Evolutionary conservation across 1,284 basidiomycete genomes (phyloP).

Genomic region (Lentinus polychrous): DNA sequence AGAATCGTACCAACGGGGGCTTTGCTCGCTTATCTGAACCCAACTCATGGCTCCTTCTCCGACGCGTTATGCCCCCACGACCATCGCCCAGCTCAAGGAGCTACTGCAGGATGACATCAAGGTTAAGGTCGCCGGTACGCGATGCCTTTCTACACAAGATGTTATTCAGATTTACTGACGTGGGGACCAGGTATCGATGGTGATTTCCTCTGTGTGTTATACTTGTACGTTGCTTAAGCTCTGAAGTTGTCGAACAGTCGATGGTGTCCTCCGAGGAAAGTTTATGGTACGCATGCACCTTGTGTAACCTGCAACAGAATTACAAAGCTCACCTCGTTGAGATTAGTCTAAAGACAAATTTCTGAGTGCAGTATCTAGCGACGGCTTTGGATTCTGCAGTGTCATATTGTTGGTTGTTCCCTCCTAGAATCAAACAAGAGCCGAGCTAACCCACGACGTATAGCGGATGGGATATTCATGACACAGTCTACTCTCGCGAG

Average conservation of each 20-base stretch:
- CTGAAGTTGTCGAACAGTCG: slow-evolving; percentile 44
- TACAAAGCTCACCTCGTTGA: neutral
- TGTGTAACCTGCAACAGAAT: neutral
- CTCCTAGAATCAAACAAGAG: neutral
- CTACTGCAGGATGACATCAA: slow-evolving; percentile 67
- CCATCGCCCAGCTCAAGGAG: slow-evolving; percentile 49
- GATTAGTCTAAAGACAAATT: slow-evolving; percentile 86
- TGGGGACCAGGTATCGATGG: slow-evolving; percentile 57
- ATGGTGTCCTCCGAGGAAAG: slow-evolving; percentile 91
- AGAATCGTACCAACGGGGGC: no score
- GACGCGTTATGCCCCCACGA: slow-evolving; percentile 44
- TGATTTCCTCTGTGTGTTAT: slow-evolving; percentile 18
- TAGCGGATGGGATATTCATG: slow-evolving; percentile 88
- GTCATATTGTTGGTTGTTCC: slow-evolving; percentile 67
- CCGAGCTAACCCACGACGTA: neutral
- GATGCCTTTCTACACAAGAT: slow-evolving; percentile 1
- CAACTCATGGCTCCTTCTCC: slow-evolving; percentile 18
- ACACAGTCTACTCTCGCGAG: slow-evolving; percentile 76
- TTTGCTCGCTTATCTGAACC: no score
- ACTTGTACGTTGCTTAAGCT: slow-evolving; percentile 1
- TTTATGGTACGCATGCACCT: slow-evolving; percentile 59
- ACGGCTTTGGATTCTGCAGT: slow-evolving; percentile 89
- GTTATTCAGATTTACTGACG: neutral
- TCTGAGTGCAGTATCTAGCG: slow-evolving; percentile 72
- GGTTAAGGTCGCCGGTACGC: slow-evolving; percentile 86